phyloP scores from a whole-genome alignment of 345 rosid species.

The Melaleuca quinquenervia region DNA sequence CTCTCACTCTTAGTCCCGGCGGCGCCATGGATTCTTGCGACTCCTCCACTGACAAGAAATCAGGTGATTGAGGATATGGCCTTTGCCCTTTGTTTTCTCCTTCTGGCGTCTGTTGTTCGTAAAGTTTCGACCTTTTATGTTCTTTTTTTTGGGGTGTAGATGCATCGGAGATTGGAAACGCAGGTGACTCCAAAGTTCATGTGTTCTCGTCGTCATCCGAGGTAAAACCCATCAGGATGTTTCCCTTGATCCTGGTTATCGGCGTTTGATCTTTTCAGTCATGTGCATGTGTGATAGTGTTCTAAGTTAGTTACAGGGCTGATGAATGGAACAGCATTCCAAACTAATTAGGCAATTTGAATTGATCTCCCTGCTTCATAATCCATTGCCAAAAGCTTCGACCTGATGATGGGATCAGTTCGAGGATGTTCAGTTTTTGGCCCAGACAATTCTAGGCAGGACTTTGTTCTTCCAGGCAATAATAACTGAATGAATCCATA shows the following conservation, averaged over 20 bases:
- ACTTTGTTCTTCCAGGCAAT: background rate
- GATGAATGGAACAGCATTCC: too few relatives aligned
- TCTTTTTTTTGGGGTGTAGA: background rate
- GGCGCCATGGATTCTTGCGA: background rate
- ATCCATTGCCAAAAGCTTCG: background rate
- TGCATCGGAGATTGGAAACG: constrained; percentile 20
- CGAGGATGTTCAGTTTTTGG: background rate
- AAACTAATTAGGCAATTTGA: background rate
- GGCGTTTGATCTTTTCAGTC: background rate
- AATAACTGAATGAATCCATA: background rate
- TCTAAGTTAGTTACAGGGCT: too few relatives aligned
- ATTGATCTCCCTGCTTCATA: background rate
- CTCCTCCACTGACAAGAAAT: background rate
- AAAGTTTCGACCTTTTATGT: background rate
- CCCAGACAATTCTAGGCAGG: background rate
- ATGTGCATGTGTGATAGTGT: background rate
- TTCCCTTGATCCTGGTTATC: background rate
- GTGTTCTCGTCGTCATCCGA: constrained; percentile 56
- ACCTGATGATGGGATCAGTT: background rate
- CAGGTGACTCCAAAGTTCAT: constrained; percentile 30
- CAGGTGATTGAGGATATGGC: background rate
- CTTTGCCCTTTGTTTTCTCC: background rate
- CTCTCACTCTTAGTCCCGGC: background rate
- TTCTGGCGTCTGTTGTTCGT: background rate
- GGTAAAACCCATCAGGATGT: constrained; percentile 12